phyloP scores from a whole-genome alignment of 768 basidiomycete genomes.

The Boletus fagicola region DNA sequence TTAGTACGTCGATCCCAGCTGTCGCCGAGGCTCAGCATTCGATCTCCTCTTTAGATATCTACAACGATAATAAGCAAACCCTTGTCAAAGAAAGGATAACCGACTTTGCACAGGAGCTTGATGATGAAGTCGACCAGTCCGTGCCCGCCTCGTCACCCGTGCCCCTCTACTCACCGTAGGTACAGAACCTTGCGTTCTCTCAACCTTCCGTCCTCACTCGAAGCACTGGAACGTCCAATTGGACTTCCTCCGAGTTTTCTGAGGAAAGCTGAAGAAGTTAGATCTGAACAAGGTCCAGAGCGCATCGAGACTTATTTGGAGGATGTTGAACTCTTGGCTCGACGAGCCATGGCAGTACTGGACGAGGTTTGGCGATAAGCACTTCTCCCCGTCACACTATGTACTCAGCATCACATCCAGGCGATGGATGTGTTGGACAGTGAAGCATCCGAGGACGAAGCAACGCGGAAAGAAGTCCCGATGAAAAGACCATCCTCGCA shows the following conservation, averaged over 20 bases:
- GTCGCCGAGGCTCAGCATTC: background rate
- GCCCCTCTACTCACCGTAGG: conserved; percentile 5
- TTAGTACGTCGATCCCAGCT: conserved; percentile 54
- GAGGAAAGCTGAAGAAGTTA: conserved; percentile 81
- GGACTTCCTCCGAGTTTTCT: conserved; percentile 88
- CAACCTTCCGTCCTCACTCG: conserved; percentile 81
- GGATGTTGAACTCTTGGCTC: conserved; percentile 66
- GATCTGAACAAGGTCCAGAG: conserved; percentile 70
- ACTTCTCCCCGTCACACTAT: background rate
- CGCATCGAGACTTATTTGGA: conserved; percentile 70
- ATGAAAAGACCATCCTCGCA: conserved; percentile 65
- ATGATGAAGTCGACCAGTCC: conserved; percentile 60
- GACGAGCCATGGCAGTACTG: conserved; percentile 57
- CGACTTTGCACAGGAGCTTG: conserved; percentile 58
- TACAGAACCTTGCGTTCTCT: conserved; percentile 62
- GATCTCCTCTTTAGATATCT: conserved; percentile 58
- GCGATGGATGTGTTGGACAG: conserved; percentile 88
- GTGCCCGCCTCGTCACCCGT: conserved; percentile 20
- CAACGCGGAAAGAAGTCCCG: conserved; percentile 49
- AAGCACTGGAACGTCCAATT: conserved; percentile 82
- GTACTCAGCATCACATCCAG: conserved; percentile 39
- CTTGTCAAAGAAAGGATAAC: conserved; percentile 68
- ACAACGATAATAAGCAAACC: conserved; percentile 74
- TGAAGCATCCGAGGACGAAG: conserved; percentile 85
- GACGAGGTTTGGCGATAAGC: conserved; percentile 59